Evolutionary conservation across 2,329 filamentous ascomycete genomes (phyloP), one percentile per base, ranked within the genome.

Genomic region (Clarireedia hainanense): DNA sequence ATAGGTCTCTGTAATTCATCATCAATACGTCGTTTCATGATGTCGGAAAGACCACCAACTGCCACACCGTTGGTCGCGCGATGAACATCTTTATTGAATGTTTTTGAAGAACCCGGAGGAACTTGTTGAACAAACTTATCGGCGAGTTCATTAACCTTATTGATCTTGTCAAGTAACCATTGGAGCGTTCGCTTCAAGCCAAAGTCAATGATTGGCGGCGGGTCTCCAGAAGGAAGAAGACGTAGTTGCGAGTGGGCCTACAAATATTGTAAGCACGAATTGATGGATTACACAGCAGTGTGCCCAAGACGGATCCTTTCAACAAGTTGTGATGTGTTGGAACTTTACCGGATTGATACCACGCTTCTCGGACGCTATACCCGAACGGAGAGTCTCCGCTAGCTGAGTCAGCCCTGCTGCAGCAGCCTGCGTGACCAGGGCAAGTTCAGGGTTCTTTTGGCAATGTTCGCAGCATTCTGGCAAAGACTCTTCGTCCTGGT

Each of bases 331-430:
- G 26, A 7, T 52, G 24, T 47, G 17, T 36, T 52, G 27, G 5
- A 40, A 66, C 64, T 65, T 65, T 57, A 68, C 66, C 59, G 58
- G 57, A 61, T 57, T 61, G 49, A 58, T 54, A 58, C 55, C 58
- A 54, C 60, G 62, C 42, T 61, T 58, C 17, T 62, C 61, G 56
- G 63, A 60, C 40, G 62, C 59, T 56, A 64, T 61, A 49, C 63
- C 62, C 55, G 57, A 62, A 61, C 57, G 48, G 52, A 68, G 65
- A 17, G 63, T 67, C 17, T 61, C 59, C 58, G 58, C 61, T 39
- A 67, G 61, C 57, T 67, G 55, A 64, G 59, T 67, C 59, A 67
- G 64, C 60, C 56, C 60, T 36, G 57, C 55, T 62, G 60, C 63
- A 61, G 63, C 57, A 53, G 60, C 61, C 54, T 63, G 56, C 27